phyloP scores from a whole-genome alignment of 495 filamentous ascomycete species.

The Copromyces sp. region DNA sequence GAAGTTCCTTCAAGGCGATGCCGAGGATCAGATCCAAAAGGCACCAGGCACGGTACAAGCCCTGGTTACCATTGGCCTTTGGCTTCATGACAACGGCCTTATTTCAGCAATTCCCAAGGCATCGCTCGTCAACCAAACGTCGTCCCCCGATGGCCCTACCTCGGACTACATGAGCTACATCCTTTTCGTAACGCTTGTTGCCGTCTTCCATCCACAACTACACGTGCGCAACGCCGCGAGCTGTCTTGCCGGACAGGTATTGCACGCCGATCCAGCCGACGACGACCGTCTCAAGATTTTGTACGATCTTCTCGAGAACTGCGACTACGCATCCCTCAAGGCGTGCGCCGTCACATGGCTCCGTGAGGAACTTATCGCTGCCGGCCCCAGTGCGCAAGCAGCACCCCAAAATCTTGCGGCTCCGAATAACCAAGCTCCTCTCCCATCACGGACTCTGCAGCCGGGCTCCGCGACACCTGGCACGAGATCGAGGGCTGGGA shows the following conservation, averaged over 20 bases:
- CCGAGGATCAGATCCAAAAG: constrained; percentile 23
- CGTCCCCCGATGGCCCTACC: constrained; percentile 13
- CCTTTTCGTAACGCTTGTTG: constrained; percentile 53
- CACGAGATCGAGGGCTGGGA: constrained; percentile 15
- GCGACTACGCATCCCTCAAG: constrained; percentile 64
- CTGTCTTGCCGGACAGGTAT: constrained; percentile 56
- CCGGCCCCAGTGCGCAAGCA: constrained; percentile 13
- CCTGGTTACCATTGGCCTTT: constrained; percentile 40
- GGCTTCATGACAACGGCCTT: constrained; percentile 31
- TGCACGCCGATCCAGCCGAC: constrained; percentile 68
- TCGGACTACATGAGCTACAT: constrained; percentile 44
- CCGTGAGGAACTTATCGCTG: constrained; percentile 65
- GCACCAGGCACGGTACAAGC: constrained; percentile 36
- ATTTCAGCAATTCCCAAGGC: constrained; percentile 15
- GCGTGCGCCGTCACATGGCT: constrained; percentile 79
- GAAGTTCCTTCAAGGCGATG: constrained; percentile 45
- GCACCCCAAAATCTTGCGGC: constrained; percentile 2
- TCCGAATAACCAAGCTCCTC: background rate
- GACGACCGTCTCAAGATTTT: constrained; percentile 65
- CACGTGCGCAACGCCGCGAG: constrained; percentile 64
- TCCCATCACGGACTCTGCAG: background rate
- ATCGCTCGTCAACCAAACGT: constrained; percentile 4
- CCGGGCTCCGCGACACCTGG: constrained; percentile 7
- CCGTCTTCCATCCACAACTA: constrained; percentile 57
- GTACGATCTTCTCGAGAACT: constrained; percentile 69